These are phyloP conservation scores for Thelonectria rubi DNA, from an alignment of 2,329 filamentous ascomycete species.

Conservation along the genomic window DNA sequence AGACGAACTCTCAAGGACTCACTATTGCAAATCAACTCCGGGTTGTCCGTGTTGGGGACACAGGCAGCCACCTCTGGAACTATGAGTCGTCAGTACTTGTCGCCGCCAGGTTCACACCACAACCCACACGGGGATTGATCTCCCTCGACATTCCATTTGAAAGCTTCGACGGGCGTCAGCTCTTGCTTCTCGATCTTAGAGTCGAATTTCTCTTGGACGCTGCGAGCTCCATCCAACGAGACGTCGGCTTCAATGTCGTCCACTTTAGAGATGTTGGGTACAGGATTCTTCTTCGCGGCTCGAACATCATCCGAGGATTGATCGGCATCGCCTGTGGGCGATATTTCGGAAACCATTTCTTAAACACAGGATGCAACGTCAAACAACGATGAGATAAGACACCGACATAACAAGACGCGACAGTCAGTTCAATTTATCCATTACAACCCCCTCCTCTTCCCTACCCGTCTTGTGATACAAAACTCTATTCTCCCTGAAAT, in stretches of 20 bases:
- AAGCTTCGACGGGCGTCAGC: constrained; percentile 18
- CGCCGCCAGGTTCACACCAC: background rate
- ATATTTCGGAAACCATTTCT: constrained; percentile 17
- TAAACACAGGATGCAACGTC: background rate
- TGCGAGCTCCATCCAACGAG: constrained; percentile 7
- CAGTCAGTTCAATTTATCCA: background rate
- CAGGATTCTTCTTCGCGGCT: constrained; percentile 4
- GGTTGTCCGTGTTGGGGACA: constrained; percentile 22
- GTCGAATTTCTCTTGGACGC: constrained; percentile 14
- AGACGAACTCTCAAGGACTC: background rate
- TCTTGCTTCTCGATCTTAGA: constrained; percentile 12
- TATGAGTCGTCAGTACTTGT: background rate
- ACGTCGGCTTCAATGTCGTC: constrained; percentile 17
- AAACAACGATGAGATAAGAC: background rate
- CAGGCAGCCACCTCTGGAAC: constrained; percentile 23
- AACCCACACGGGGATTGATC: constrained; percentile 19
- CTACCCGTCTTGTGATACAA: background rate
- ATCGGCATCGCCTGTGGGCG: background rate
- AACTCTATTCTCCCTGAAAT: background rate
- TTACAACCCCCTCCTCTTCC: background rate
- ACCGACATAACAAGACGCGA: background rate
- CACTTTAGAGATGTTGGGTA: background rate
- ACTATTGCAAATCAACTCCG: constrained; percentile 17
- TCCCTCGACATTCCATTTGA: constrained; percentile 23
- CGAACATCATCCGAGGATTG: background rate